Conservation (phyloP, 331 rosid species). For the Spiraea crenata region DNA sequence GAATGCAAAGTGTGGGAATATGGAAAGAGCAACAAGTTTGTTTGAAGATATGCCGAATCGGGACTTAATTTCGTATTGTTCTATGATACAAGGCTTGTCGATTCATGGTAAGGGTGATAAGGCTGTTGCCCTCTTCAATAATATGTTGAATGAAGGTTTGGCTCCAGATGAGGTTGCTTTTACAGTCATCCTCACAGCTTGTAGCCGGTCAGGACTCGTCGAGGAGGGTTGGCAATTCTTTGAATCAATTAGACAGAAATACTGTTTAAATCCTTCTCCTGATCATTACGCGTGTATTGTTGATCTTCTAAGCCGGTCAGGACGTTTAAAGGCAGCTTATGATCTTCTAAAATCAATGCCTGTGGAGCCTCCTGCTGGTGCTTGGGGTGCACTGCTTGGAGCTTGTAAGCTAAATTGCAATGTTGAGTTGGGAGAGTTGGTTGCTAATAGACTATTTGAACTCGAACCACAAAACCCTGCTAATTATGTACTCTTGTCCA, state of each 20-base stretch:
- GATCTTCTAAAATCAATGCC: constrained; percentile 58
- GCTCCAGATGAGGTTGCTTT: constrained; percentile 76
- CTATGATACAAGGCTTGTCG: constrained; percentile 75
- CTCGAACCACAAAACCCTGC: constrained; percentile 65
- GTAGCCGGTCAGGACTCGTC: constrained; percentile 71
- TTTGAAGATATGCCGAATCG: constrained; percentile 49
- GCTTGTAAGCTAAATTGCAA: constrained; percentile 60
- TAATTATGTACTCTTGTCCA: constrained; percentile 60
- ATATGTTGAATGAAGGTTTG: constrained; percentile 67
- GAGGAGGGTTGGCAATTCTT: constrained; percentile 74
- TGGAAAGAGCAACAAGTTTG: constrained; percentile 58
- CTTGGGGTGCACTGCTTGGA: constrained; percentile 84
- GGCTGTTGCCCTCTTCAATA: constrained; percentile 54
- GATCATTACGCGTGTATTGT: constrained; percentile 82
- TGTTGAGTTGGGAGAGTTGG: constrained; percentile 60
- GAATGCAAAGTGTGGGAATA: constrained; percentile 88
- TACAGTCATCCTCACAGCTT: constrained; percentile 67
- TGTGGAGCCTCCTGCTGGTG: constrained; percentile 55
- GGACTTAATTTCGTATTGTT: constrained; percentile 65
- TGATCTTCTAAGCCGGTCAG: constrained; percentile 78
- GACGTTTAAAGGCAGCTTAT: constrained; percentile 52
- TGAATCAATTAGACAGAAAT: constrained; percentile 42
- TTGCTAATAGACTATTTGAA: constrained; percentile 56
- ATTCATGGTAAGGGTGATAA: constrained; percentile 63
- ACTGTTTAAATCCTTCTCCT: constrained; percentile 52